Percentiles rank a stretch among this genome's conserved stretches.
Conservation (phyloP, 2,329 filamentous ascomycete species). For the Alternaria ventricosa region DNA sequence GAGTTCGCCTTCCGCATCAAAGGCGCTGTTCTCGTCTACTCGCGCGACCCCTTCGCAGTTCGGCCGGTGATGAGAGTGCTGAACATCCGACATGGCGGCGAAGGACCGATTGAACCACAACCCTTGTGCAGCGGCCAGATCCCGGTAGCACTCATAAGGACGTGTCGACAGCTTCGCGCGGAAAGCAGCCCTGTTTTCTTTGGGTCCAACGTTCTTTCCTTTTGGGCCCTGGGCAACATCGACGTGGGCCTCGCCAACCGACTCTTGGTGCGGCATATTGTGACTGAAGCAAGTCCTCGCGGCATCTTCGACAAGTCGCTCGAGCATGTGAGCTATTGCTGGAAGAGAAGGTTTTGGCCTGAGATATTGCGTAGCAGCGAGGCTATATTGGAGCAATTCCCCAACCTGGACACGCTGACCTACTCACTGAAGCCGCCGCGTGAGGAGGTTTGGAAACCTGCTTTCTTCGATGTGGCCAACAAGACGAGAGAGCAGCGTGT, state of each 20-base stretch:
- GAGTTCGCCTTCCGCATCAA: constrained; percentile 26
- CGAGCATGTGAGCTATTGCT: constrained; percentile 35
- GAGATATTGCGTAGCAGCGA: constrained; percentile 24
- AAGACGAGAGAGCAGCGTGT: constrained; percentile 38
- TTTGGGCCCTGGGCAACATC: constrained; percentile 23
- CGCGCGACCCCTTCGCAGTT: constrained; percentile 18
- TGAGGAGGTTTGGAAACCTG: constrained; percentile 28
- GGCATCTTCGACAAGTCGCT: constrained; percentile 29
- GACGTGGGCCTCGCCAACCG: constrained; percentile 22
- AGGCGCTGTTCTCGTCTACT: constrained; percentile 40
- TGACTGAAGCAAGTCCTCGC: constrained; percentile 29
- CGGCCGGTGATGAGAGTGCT: constrained; percentile 23
- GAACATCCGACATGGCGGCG: constrained; percentile 32
- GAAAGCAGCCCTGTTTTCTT: constrained; percentile 57
- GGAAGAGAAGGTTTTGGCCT: constrained; percentile 40
- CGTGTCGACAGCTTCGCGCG: constrained; percentile 51
- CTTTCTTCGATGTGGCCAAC: constrained; percentile 31
- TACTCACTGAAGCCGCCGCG: constrained; percentile 31
- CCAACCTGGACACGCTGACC: constrained; percentile 30
- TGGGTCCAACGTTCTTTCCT: constrained; percentile 54
- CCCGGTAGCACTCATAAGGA: constrained; percentile 38
- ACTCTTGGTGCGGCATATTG: constrained; percentile 25
- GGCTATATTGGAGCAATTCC: constrained; percentile 29
- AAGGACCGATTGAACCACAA: constrained; percentile 32
- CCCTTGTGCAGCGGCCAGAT: constrained; percentile 19